phyloP scores from a whole-genome alignment of 2,329 filamentous ascomycete species.

The Diaporthe sp. region DNA sequence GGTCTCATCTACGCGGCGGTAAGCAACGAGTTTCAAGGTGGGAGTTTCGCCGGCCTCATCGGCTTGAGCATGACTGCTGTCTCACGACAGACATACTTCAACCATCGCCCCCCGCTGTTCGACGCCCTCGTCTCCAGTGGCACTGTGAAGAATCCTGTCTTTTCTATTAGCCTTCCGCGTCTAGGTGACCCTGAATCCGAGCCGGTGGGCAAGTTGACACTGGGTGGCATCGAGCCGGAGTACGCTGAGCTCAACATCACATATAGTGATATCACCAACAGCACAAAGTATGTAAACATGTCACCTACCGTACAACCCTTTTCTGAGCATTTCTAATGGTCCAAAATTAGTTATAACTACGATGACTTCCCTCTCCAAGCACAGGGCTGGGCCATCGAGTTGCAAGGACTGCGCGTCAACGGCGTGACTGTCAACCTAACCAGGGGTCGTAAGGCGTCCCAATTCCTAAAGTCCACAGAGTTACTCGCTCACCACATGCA shows the following conservation, averaged over 20 bases:
- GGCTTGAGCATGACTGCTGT: slow-evolving; percentile 22
- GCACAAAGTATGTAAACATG: slow-evolving; percentile 1
- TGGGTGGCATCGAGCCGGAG: slow-evolving; percentile 12
- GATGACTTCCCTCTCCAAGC: slow-evolving; percentile 8
- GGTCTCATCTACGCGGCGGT: not conserved
- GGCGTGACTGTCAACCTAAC: slow-evolving; percentile 11
- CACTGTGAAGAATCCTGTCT: not conserved
- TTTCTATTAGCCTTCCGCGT: not conserved
- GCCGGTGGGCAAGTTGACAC: not conserved
- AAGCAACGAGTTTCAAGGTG: not conserved
- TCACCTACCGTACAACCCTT: accelerated
- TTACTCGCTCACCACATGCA: not conserved
- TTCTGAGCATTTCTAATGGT: not conserved
- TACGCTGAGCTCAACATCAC: slow-evolving; percentile 21
- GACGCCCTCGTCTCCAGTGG: not conserved
- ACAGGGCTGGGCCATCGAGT: slow-evolving; percentile 16
- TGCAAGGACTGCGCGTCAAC: slow-evolving; percentile 12
- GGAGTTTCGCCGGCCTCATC: slow-evolving; percentile 3
- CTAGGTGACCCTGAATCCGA: slow-evolving; percentile 7
- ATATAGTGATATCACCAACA: slow-evolving; percentile 24
- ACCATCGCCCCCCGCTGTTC: not conserved
- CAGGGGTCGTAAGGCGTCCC: slow-evolving; percentile 10
- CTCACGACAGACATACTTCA: slow-evolving; percentile 11
- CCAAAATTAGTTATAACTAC: not conserved
- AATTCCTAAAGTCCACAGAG: not conserved